Evolutionary conservation across 768 basidiomycete species (phyloP).

Genomic region (Leccinellum albellum): DNA sequence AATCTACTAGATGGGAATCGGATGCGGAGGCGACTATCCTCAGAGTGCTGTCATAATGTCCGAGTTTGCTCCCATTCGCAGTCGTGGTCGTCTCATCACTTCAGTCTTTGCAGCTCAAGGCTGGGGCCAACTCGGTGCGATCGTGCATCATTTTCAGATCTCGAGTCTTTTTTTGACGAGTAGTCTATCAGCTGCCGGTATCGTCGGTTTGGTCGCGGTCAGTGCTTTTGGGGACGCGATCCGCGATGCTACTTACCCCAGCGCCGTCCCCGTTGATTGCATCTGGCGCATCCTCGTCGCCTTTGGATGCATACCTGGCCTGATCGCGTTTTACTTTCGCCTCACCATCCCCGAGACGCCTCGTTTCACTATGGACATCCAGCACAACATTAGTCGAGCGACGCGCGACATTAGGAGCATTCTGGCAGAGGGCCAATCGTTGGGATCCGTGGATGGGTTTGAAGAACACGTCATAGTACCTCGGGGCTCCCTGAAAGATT

Average conservation of each 20-base stretch:
- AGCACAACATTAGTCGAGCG: constrained; percentile 72
- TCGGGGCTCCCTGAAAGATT: constrained; percentile 63
- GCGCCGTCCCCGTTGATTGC: constrained; percentile 58
- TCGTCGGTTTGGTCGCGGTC: constrained; percentile 62
- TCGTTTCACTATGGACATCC: constrained; percentile 88
- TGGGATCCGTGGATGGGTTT: constrained; percentile 43
- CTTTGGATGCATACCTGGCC: constrained; percentile 76
- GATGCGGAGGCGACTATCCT: constrained; percentile 87
- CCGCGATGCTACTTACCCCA: constrained; percentile 37
- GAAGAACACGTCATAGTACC: constrained; percentile 54
- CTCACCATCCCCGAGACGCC: constrained; percentile 90
- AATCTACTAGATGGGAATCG: constrained; percentile 58
- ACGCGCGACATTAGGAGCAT: constrained; percentile 65
- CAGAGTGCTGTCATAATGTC: constrained; percentile 82
- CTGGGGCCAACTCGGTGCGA: constrained; percentile 80
- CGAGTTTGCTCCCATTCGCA: constrained; percentile 75
- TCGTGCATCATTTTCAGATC: not conserved
- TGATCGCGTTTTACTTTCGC: constrained; percentile 82
- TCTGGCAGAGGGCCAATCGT: constrained; percentile 42
- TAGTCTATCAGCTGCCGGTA: constrained; percentile 48
- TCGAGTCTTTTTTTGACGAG: not conserved
- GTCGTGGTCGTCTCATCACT: constrained; percentile 84
- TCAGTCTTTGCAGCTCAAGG: constrained; percentile 83
- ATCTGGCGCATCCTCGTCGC: constrained; percentile 88
- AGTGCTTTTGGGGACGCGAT: constrained; percentile 59